Evolutionary conservation across 2,329 filamentous ascomycete genomes (phyloP).

Genomic region (Fusarium cyanostomum): DNA sequence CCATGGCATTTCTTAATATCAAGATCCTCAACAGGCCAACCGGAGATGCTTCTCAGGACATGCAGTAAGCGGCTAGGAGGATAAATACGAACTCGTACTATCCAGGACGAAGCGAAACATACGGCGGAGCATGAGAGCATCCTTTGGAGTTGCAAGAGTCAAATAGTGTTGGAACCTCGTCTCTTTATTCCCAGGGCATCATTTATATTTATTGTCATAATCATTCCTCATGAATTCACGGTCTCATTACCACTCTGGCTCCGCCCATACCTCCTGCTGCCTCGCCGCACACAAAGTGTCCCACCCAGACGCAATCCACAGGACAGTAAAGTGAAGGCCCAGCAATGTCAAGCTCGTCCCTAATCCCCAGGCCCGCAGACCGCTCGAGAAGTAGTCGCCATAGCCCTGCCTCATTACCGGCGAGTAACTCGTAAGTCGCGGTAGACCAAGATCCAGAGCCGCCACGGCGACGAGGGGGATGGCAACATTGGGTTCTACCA

Average conservation of each 20-base stretch:
- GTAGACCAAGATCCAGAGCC: constrained; percentile 68
- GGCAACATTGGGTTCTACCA: constrained; percentile 69
- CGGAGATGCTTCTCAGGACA: too few relatives aligned
- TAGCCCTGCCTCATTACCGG: constrained; percentile 17
- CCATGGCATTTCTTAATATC: too few relatives aligned
- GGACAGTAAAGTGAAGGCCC: constrained; percentile 45
- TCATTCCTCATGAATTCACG: constrained; percentile 1
- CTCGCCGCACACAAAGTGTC: constrained; percentile 46
- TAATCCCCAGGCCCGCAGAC: constrained; percentile 43
- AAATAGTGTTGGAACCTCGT: too few relatives aligned
- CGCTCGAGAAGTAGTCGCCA: constrained; percentile 22
- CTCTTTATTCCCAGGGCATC: too few relatives aligned
- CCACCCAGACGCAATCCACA: constrained; percentile 50
- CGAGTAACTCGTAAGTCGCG: constrained; percentile 33
- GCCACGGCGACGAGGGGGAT: constrained; percentile 76
- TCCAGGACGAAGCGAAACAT: too few relatives aligned
- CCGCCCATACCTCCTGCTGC: constrained; percentile 43
- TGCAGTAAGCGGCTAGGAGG: too few relatives aligned
- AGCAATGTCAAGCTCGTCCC: constrained; percentile 47
- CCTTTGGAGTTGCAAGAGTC: too few relatives aligned
- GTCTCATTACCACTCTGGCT: constrained; percentile 43
- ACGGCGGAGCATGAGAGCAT: too few relatives aligned
- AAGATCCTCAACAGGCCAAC: too few relatives aligned
- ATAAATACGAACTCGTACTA: too few relatives aligned
- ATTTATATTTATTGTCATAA: background rate